Base-by-base conservation (phyloP, 805 yeast species). In the Metschnikowia aberdeeniae region DNA sequence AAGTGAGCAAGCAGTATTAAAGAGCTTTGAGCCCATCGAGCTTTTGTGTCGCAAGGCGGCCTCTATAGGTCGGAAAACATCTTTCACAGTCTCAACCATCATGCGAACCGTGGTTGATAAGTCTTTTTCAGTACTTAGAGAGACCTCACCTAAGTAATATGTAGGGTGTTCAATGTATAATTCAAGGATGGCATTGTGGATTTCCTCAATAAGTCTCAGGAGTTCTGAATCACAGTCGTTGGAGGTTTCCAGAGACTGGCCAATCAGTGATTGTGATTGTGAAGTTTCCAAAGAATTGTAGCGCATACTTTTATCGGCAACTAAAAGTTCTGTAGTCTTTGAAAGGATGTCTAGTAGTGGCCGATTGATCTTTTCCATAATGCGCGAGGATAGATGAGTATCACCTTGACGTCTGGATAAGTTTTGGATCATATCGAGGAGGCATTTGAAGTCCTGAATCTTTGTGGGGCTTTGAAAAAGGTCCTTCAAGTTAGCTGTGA, bases 1-100 rank as follows among this genome's bases (percentile, higher is more conserved):
- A 40, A 71, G 56, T 7, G 53, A 50, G 37, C 70, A 59, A 1
- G 74, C 72, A 0, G 73, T 59, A 9, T 62, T 62, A 42, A 68
- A 68, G 19, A 70, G 50, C 19, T 36, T 32, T 4, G 35, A 20
- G 14, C 42, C 42, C 36, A 22, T 12, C 11, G 37, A 6, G 6
- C 45, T 36, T 36, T 54, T 54, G 10, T 46, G 40, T 27, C 50
- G 52, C 40, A 64, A 58, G 1, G 68, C 68, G 39, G 47, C 53
- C 19, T 55, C 51, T 26, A 66, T 44, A 1, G 69, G 69, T 9
- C 40, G 40, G 1, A 61, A 58, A 1, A 59, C 59, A 32, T 67
- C 67, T 11, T 51, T 55, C 7, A 62, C 54, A 42, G 58, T 62
- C 13, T 52, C 40, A 7, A 41, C 49, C 33, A 58, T 31, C 24